These are phyloP conservation scores for Fusarium paranaense DNA, from an alignment of 2,329 filamentous ascomycete genomes.

Conservation along the genomic window DNA sequence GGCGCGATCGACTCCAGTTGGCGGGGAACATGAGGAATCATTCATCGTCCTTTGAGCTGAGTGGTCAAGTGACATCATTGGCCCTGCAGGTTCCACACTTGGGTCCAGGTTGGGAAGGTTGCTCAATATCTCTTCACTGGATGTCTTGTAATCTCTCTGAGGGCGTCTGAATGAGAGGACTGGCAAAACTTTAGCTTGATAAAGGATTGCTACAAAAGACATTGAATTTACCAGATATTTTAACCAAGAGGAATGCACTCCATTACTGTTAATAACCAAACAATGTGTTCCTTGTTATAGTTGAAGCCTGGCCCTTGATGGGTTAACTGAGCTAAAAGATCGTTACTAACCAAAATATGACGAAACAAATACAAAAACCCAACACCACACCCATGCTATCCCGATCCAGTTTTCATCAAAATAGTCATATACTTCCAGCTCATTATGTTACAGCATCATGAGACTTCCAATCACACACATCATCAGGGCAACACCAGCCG, in stretches of 20 bases:
- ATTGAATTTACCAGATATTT: neutral
- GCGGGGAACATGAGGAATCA: neutral
- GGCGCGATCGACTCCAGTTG: neutral
- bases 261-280: neutral
- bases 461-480: conserved; percentile 30
- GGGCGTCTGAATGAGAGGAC: too few species aligned
- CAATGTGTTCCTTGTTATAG: too few species aligned
- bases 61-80: neutral
- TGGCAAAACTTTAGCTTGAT: too few species aligned
- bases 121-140: neutral
- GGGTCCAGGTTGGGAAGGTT: neutral
- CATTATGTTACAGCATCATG: conserved; percentile 18
- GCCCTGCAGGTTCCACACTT: neutral
- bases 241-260: neutral
- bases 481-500: conserved; percentile 12
- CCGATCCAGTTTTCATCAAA: neutral
- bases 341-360: neutral
- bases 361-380: neutral
- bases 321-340: too few species aligned
- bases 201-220: too few species aligned
- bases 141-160: too few species aligned
- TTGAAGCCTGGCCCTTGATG: too few species aligned
- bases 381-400: conserved; percentile 17
- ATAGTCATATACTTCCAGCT: neutral
- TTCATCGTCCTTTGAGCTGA: neutral